These are phyloP conservation scores for Cairneyella variabilis DNA, from an alignment of 495 filamentous ascomycete genomes.

Conservation along the genomic window DNA sequence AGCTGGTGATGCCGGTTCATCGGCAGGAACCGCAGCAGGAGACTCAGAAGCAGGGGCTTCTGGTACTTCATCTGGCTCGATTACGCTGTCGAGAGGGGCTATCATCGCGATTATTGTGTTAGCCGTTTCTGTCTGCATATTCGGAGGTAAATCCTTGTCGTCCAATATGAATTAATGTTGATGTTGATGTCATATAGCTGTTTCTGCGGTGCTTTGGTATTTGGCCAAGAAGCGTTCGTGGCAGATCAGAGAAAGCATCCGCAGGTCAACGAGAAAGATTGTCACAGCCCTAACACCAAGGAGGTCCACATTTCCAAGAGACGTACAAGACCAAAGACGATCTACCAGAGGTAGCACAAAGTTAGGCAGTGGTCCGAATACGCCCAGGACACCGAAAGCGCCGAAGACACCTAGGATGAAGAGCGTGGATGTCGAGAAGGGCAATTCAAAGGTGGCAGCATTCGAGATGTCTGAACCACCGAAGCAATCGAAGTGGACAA, in stretches of 20 bases:
- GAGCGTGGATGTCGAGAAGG: slow-evolving; percentile 49
- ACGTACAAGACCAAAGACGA: slow-evolving; percentile 34
- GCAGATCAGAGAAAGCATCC: slow-evolving; percentile 48
- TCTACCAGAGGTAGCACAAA: slow-evolving; percentile 30
- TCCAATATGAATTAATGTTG: background rate
- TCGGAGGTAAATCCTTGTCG: slow-evolving; percentile 45
- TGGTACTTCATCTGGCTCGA: slow-evolving; percentile 44
- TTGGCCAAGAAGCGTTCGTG: slow-evolving; percentile 55
- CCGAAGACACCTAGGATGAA: slow-evolving; percentile 46
- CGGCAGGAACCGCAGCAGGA: slow-evolving; percentile 20
- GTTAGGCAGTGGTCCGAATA: slow-evolving; percentile 48
- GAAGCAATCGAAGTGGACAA: slow-evolving; percentile 20
- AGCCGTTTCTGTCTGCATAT: slow-evolving; percentile 50
- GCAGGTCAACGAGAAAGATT: slow-evolving; percentile 49
- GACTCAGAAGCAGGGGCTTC: slow-evolving; percentile 51
- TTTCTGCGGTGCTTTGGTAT: slow-evolving; percentile 46
- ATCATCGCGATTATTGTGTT: slow-evolving; percentile 61
- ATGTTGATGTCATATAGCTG: slow-evolving; percentile 35
- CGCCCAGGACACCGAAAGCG: slow-evolving; percentile 42
- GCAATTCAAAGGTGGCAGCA: slow-evolving; percentile 24
- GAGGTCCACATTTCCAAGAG: slow-evolving; percentile 49
- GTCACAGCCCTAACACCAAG: slow-evolving; percentile 50
- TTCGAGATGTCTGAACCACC: slow-evolving; percentile 25
- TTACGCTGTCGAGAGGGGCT: slow-evolving; percentile 52
- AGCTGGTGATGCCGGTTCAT: slow-evolving; percentile 23